Conservation (phyloP, 371 early-diverging fungal species). For the Lichtheimia ornata region DNA sequence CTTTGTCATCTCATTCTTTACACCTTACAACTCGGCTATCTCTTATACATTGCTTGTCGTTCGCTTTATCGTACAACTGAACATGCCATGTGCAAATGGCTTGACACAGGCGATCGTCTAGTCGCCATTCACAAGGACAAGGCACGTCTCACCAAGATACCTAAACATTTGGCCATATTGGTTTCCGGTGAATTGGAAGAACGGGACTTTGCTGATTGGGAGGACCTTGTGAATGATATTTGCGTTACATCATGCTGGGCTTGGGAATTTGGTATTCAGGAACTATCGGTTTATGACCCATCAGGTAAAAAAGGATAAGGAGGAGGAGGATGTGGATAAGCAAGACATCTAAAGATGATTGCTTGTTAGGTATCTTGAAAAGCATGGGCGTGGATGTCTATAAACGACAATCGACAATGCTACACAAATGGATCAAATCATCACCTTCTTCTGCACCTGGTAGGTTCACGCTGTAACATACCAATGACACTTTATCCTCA, state of each 20-base stretch:
- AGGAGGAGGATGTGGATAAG: too few relatives aligned
- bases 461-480: neutral
- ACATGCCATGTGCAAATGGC: neutral
- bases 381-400: conserved; percentile 29
- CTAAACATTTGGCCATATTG: conserved; percentile 37
- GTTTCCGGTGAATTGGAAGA: conserved; percentile 37
- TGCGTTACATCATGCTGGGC: conserved; percentile 46
- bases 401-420: conserved; percentile 33
- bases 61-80: conserved; percentile 8
- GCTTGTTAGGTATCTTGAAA: conserved; percentile 25
- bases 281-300: conserved; percentile 45
- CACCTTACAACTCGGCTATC: conserved; percentile 27
- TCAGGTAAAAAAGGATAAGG: conserved; percentile 25
- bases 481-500: neutral
- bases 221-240: conserved; percentile 31
- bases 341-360: neutral
- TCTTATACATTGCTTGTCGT: conserved; percentile 20
- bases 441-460: neutral
- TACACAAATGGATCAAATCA: conserved; percentile 35
- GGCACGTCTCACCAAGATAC: conserved; percentile 42
- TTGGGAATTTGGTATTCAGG: conserved; percentile 42
- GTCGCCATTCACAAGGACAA: conserved; percentile 31
- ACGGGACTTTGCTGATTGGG: conserved; percentile 33
- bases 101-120: neutral
- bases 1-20: conserved; percentile 21